Conservation (phyloP, 139 green algal genomes). For the Tetradesmus lagerheimii region DNA sequence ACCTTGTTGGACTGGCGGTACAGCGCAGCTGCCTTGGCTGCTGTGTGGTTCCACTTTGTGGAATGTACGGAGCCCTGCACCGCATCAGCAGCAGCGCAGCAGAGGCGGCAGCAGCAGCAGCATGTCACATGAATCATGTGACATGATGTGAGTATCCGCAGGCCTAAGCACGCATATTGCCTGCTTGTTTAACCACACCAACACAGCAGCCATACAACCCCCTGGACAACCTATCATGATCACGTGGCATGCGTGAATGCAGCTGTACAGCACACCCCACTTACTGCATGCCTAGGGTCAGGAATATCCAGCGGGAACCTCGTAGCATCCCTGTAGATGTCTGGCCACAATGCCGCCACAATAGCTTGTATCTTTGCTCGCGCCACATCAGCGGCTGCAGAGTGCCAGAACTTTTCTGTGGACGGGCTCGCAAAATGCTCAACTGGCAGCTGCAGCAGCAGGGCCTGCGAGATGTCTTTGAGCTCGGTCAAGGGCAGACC, state of each 20-base stretch:
- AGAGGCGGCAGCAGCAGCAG: background rate
- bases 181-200: too few species aligned
- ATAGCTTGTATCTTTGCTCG: constrained; percentile 27
- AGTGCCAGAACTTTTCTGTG: constrained; percentile 5
- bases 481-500: background rate
- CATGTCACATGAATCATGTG: too few species aligned
- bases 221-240: too few species aligned
- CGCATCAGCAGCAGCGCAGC: background rate
- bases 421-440: constrained; percentile 12
- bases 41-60: constrained; percentile 22
- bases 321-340: background rate
- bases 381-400: background rate
- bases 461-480: background rate
- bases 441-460: constrained; percentile 45
- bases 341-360: constrained; percentile 27
- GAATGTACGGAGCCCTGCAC: background rate
- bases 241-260: too few species aligned
- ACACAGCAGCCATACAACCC: too few species aligned
- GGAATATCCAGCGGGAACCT: constrained; percentile 38
- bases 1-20: constrained; percentile 36
- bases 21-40: background rate
- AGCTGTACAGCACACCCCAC: background rate
- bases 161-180: too few species aligned
- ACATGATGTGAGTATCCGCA: too few species aligned
- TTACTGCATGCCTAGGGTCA: constrained; percentile 23